Percentiles rank a stretch among this genome's conserved stretches.
phyloP scores from a whole-genome alignment of 345 rosid species.

The Citrus cavaleriei region DNA sequence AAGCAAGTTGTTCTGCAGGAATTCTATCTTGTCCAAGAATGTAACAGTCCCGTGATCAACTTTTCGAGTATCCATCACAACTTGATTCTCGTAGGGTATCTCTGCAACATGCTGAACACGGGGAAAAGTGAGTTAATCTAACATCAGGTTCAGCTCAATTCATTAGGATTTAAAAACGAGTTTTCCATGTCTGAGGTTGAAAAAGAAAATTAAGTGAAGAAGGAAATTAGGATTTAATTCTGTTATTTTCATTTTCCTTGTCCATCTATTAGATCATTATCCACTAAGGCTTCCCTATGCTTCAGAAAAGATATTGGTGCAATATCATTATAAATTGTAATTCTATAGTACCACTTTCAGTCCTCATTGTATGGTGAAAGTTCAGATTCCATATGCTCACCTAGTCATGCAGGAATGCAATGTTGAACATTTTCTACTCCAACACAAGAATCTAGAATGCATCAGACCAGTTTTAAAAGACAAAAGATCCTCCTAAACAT shows the following conservation, averaged over 20 bases:
- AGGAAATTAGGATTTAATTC: neutral
- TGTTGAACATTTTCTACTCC: neutral
- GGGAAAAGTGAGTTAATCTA: conserved; percentile 5
- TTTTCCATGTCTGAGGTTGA: neutral
- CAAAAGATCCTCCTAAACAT: neutral
- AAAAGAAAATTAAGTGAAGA: neutral
- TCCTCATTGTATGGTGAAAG: neutral
- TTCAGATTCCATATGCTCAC: neutral
- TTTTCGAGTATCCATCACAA: conserved; percentile 40
- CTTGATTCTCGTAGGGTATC: conserved; percentile 45
- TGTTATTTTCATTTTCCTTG: neutral
- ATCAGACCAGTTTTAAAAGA: neutral
- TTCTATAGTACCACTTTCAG: neutral
- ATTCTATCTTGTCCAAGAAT: conserved; percentile 50
- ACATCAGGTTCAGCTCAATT: neutral
- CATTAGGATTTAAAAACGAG: neutral
- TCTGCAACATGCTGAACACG: conserved; percentile 48
- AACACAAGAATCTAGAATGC: neutral
- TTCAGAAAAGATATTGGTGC: neutral
- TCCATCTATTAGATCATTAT: neutral
- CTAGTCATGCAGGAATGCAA: neutral
- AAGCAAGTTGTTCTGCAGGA: conserved; percentile 48
- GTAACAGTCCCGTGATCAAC: conserved; percentile 64
- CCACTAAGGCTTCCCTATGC: neutral
- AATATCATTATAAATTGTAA: neutral